These are phyloP conservation scores for Auriculariales sp. DNA, from an alignment of 768 basidiomycete genomes.

Conservation along the genomic window DNA sequence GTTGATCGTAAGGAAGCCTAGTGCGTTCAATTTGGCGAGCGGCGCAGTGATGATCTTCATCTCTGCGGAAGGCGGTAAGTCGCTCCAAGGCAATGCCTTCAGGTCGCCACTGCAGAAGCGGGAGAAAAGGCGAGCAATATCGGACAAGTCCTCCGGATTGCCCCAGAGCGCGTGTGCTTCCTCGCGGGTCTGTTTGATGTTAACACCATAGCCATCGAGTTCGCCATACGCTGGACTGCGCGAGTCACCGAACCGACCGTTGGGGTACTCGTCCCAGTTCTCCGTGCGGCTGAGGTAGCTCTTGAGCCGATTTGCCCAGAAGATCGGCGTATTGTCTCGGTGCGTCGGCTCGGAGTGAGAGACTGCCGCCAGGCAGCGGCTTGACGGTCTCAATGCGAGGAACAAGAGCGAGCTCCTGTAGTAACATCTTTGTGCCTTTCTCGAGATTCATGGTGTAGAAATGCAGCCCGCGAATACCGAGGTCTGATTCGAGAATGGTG, in stretches of 20 bases:
- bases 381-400: constrained; percentile 83
- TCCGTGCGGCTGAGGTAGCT: constrained; percentile 94
- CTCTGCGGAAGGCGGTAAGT: constrained; percentile 73
- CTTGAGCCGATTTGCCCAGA: constrained; percentile 95
- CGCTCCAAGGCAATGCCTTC: constrained; percentile 85
- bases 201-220: constrained; percentile 90
- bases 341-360: constrained; percentile 80
- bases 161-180: constrained; percentile 85
- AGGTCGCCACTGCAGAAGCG: constrained; percentile 69
- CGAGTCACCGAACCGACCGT: constrained; percentile 95
- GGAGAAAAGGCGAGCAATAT: constrained; percentile 62
- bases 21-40: constrained; percentile 72
- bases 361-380: constrained; percentile 91
- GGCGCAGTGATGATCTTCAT: constrained; percentile 66
- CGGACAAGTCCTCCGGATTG: constrained; percentile 47
- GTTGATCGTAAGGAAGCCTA: constrained; percentile 94
- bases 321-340: constrained; percentile 95
- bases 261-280: constrained; percentile 99
- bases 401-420: constrained; percentile 82
- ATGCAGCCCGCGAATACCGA: constrained; percentile 82
- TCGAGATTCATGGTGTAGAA: constrained; percentile 98
- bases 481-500: constrained; percentile 59
- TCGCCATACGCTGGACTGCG: constrained; percentile 97
- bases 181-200: constrained; percentile 79
- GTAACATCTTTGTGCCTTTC: constrained; percentile 86